Evolutionary conservation across 495 filamentous ascomycete species (phyloP).

Genomic region (Baudoinia panamericana): DNA sequence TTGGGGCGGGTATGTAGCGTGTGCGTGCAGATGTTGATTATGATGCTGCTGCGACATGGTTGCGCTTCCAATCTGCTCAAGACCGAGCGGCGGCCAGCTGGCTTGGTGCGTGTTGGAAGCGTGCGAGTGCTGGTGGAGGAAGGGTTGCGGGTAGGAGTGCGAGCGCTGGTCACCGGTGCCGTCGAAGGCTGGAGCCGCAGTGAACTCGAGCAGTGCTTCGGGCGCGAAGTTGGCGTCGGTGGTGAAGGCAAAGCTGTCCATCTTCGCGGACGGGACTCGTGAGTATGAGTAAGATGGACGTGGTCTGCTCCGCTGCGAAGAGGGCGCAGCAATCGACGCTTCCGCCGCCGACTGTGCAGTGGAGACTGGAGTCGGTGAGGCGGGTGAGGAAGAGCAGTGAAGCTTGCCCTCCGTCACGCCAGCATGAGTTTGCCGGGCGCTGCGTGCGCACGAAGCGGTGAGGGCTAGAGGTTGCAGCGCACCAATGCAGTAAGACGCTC

Average conservation of each 20-base stretch:
- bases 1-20: conserved; percentile 4
- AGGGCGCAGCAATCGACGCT: no score
- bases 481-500: no score
- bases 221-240: no score
- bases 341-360: neutral
- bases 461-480: no score
- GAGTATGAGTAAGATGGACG: no score
- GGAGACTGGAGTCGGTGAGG: no score
- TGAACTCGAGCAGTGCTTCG: conserved; percentile 18
- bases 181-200: conserved; percentile 2
- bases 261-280: no score
- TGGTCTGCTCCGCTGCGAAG: no score
- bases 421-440: no score
- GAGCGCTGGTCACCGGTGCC: conserved; percentile 11
- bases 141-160: conserved; percentile 8
- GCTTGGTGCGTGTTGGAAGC: conserved; percentile 2
- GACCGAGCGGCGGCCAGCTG: conserved; percentile 21
- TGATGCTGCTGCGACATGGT: conserved; percentile 18
- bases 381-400: no score
- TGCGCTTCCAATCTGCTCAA: conserved; percentile 10
- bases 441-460: no score
- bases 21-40: conserved; percentile 6
- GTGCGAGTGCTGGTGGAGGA: conserved; percentile 4
- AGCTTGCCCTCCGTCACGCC: no score
- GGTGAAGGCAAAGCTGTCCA: conserved; percentile 22